These are phyloP conservation scores for Saccharomyces hybrid DNA, from an alignment of 1,139 yeast species.

Conservation along the genomic window DNA sequence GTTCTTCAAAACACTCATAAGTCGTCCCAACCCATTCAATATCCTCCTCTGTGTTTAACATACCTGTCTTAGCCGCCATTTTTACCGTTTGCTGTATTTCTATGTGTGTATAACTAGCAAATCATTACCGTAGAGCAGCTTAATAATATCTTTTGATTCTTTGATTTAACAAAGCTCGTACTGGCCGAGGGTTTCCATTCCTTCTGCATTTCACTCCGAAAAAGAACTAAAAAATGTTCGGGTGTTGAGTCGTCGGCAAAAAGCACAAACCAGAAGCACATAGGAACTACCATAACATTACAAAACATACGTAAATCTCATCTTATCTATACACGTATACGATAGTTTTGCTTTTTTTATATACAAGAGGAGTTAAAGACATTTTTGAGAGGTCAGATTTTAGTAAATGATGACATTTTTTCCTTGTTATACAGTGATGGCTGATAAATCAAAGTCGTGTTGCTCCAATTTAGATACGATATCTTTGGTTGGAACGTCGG, in stretches of 20 bases:
- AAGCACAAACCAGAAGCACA: no score
- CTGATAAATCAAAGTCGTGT: slow-evolving; percentile 37
- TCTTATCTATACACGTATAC: no score
- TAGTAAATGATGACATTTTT: background rate
- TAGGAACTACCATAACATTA: no score
- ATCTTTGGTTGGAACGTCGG: slow-evolving; percentile 29
- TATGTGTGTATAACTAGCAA: background rate
- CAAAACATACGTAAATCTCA: background rate
- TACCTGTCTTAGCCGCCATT: slow-evolving; percentile 32
- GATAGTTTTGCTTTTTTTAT: background rate
- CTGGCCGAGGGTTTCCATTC: background rate
- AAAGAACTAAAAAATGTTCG: background rate
- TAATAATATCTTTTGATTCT: background rate
- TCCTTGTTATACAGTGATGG: slow-evolving; percentile 14
- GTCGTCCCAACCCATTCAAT: background rate
- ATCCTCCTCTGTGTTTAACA: slow-evolving; percentile 7
- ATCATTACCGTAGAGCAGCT: background rate
- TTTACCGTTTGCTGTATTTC: slow-evolving; percentile 5
- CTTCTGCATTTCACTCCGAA: background rate
- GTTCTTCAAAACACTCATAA: background rate
- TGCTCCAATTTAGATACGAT: slow-evolving; percentile 32
- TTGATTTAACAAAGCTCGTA: background rate
- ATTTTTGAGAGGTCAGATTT: background rate
- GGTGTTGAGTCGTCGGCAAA: background rate
- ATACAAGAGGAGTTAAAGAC: background rate